Evolutionary conservation across 164 flowering plant species (phyloP).

Genomic region (Magnolia officinalis): DNA sequence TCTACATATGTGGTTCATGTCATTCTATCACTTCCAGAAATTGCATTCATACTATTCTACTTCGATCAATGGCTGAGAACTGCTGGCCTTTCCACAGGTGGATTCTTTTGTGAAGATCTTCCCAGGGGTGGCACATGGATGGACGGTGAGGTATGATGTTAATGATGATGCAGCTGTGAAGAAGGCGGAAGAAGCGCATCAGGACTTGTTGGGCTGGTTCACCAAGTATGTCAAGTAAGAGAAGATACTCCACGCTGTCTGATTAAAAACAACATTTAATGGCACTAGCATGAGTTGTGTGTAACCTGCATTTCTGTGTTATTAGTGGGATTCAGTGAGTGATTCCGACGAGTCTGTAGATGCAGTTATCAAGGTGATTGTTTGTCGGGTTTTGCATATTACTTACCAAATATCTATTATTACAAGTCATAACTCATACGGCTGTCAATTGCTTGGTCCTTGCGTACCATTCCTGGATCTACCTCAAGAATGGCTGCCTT

Average conservation of each 20-base stretch:
- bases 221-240: conserved; percentile 30
- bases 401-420: too few relatives aligned
- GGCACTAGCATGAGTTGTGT: neutral
- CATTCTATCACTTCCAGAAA: neutral
- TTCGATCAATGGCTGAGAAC: neutral
- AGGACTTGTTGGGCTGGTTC: conserved; percentile 38
- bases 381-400: too few relatives aligned
- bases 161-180: conserved; percentile 32
- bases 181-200: conserved; percentile 38
- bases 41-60: too few relatives aligned
- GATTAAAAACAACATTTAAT: neutral
- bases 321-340: neutral
- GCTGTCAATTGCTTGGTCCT: too few relatives aligned
- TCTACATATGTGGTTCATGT: neutral
- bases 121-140: conserved; percentile 39
- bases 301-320: too few relatives aligned
- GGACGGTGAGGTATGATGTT: conserved; percentile 35
- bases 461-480: too few relatives aligned
- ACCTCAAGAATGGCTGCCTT: too few relatives aligned
- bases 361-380: too few relatives aligned
- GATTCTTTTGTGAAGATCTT: conserved; percentile 37
- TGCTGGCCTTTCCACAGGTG: conserved; percentile 22
- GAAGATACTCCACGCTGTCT: neutral
- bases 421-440: too few relatives aligned
- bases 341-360: neutral